Conservation (phyloP, 2,329 filamentous ascomycete species). For the Alternaria arbusti region DNA sequence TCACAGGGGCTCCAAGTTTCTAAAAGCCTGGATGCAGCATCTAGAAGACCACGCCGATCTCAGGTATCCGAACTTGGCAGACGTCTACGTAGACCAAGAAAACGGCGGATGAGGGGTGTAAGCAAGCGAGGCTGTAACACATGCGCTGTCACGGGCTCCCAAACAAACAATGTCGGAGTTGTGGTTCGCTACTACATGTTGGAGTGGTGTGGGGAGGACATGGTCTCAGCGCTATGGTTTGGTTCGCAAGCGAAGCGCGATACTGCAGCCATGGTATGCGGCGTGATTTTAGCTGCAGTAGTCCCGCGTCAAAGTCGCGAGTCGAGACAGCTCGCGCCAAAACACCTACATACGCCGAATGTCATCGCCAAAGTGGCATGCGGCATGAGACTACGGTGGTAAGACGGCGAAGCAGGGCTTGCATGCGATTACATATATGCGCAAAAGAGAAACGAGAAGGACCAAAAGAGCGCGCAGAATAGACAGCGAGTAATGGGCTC, state of each 20-base stretch:
- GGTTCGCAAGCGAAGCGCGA: conserved; percentile 9
- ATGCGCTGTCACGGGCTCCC: conserved; percentile 8
- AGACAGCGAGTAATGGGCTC: conserved; percentile 8
- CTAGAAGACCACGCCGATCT: conserved; percentile 90
- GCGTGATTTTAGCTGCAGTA: conserved; percentile 18
- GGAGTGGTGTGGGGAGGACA: neutral
- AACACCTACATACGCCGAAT: conserved; percentile 1
- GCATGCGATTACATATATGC: neutral
- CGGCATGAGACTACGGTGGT: neutral
- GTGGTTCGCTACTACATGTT: conserved; percentile 1
- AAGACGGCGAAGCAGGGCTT: neutral
- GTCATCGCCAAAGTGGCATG: neutral
- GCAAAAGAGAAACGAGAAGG: neutral
- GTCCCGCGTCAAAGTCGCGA: conserved; percentile 10
- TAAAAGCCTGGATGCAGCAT: conserved; percentile 90
- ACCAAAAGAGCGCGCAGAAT: neutral
- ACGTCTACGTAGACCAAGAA: conserved; percentile 48
- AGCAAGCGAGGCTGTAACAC: conserved; percentile 6
- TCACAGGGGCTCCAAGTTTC: conserved; percentile 77
- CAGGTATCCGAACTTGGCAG: conserved; percentile 76
- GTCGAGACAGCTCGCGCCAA: conserved; percentile 4
- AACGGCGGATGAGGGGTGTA: conserved; percentile 22
- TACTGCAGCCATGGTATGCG: conserved; percentile 4
- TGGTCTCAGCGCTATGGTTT: conserved; percentile 9
- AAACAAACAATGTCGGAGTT: conserved; percentile 11